Base-by-base conservation (phyloP, 495 filamentous ascomycete species). In the Daldinia bambusicola region DNA sequence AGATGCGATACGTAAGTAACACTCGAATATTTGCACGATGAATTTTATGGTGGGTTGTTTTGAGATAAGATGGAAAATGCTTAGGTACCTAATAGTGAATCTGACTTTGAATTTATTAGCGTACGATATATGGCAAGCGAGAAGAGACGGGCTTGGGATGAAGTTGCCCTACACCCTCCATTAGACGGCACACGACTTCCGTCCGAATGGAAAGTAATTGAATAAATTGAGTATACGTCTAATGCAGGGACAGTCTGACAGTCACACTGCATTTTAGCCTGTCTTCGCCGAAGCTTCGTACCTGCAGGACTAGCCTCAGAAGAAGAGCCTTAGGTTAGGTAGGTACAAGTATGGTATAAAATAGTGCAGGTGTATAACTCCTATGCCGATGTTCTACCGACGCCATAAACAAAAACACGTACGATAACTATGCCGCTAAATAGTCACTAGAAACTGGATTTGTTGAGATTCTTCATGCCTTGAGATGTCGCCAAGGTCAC, bases 181-280 rank as follows among this genome's bases (percentile, higher is more conserved):
- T 48, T 32, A 53, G 30, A 53, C 50, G 50, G 50, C 50, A 32
- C 50, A 56, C 5, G 32, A 38, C 32, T 37, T 56, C 53, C 53
- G 32, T 37, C 16, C 37, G 16, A n/a, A 32, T 36, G 6, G 20
- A n/a, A 56, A 37, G 26, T 26, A 6, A 18, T 51, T 10, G 16
- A 51, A 12, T 31, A n/a, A 31, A 34, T 34, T 56, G 32, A 32
- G 8, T 36, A 18, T 56, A 56, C 26, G 32, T n/a, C 31, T 56
- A 59, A 67, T 69, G 70, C 70, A 73, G 70, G 65, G 57, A 22
- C 60, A 38, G 31, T 66, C 65, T 66, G 65, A 60, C 50, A 3
- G 56, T 72, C 70, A 63, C 70, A 73, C 56, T 68, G 62, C 56
- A 62, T 63, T 65, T 73, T 73, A 73, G 70, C 59, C 70, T 69